Evolutionary conservation across 1,284 basidiomycete genomes (phyloP).

Genomic region (Tilletia walkeri): DNA sequence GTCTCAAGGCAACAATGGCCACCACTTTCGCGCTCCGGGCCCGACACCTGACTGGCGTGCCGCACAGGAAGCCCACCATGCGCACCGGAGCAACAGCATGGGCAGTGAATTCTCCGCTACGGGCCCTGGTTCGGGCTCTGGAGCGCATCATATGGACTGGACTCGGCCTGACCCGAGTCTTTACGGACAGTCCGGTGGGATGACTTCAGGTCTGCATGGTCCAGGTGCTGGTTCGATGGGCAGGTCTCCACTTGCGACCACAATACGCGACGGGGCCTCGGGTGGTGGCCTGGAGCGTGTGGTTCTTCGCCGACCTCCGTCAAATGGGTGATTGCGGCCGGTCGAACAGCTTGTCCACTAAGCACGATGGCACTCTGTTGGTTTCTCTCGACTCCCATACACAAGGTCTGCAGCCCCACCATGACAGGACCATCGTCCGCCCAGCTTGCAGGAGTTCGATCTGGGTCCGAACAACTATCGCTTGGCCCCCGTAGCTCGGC

Average conservation of each 20-base stretch:
- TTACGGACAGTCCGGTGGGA: background rate
- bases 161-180: background rate
- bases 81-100: conserved; percentile 1
- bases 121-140: background rate
- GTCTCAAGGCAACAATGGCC: background rate
- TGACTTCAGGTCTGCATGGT: too few relatives aligned
- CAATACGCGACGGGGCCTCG: background rate
- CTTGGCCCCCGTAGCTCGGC: too few relatives aligned
- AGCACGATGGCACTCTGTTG: too few relatives aligned
- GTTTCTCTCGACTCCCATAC: too few relatives aligned
- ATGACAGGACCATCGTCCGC: too few relatives aligned
- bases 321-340: background rate
- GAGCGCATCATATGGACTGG: background rate
- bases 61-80: background rate
- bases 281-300: conserved; percentile 7
- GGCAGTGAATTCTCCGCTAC: background rate
- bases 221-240: too few relatives aligned
- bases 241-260: too few relatives aligned
- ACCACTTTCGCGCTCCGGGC: background rate
- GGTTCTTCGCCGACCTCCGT: background rate
- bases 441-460: too few relatives aligned
- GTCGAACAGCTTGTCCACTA: too few relatives aligned
- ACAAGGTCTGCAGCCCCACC: too few relatives aligned
- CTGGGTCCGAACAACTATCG: too few relatives aligned
- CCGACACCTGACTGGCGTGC: background rate